These are phyloP conservation scores for Xanthoconium separans DNA, from an alignment of 1,284 basidiomycete genomes.

Conservation along the genomic window DNA sequence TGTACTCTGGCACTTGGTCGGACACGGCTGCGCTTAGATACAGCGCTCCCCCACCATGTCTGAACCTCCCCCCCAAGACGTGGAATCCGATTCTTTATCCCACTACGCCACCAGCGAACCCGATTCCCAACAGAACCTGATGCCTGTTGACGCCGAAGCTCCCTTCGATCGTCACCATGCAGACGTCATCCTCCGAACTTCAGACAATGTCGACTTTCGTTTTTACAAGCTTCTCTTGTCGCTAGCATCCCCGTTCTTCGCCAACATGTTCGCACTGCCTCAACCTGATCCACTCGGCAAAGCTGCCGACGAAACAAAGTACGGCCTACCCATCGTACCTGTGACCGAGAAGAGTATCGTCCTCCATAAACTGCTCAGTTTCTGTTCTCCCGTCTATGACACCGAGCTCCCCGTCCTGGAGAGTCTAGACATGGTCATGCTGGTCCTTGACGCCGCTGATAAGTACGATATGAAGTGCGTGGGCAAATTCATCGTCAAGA, in stretches of 20 bases:
- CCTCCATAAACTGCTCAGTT: conserved; percentile 28
- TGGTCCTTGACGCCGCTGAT: conserved; percentile 35
- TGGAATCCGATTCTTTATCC: not conserved
- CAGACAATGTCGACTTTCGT: conserved; percentile 39
- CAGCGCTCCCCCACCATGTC: conserved; percentile 17
- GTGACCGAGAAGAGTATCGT: conserved; percentile 32
- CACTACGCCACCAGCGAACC: not conserved
- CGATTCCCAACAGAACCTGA: not conserved
- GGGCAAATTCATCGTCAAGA: conserved; percentile 35
- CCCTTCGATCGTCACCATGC: conserved; percentile 33
- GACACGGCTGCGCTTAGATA: not conserved
- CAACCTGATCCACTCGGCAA: conserved; percentile 30
- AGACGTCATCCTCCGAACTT: conserved; percentile 41
- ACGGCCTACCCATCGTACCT: conserved; percentile 32
- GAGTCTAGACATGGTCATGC: conserved; percentile 33
- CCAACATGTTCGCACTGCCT: conserved; percentile 41
- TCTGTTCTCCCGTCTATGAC: conserved; percentile 35
- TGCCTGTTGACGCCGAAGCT: conserved; percentile 27
- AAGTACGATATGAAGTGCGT: conserved; percentile 39
- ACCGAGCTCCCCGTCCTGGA: conserved; percentile 28
- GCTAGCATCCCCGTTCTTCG: conserved; percentile 41
- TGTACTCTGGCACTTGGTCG: conserved; percentile 5
- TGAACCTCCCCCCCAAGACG: conserved; percentile 3
- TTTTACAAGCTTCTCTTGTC: conserved; percentile 39
- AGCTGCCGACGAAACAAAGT: conserved; percentile 31